Conservation (phyloP, 1,284 basidiomycete genomes). For the Erythrobasidium hasegawianum region DNA sequence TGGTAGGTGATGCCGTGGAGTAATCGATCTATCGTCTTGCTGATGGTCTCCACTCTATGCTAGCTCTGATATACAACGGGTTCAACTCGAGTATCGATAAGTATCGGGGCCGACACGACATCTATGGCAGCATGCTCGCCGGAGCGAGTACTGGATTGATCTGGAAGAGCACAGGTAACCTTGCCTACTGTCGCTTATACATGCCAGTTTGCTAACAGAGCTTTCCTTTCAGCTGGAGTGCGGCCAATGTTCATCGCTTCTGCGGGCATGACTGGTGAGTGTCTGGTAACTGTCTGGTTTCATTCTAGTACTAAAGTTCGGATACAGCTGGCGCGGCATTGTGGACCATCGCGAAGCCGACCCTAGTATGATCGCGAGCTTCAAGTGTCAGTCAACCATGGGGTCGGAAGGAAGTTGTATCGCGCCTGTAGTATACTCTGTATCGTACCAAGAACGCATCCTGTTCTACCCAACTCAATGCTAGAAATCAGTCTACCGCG, state of each 20-base stretch:
- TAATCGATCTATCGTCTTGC: constrained; percentile 42
- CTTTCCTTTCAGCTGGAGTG: constrained; percentile 67
- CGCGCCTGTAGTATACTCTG: neutral
- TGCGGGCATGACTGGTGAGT: constrained; percentile 65
- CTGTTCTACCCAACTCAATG: too few species aligned
- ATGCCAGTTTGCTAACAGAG: constrained; percentile 6
- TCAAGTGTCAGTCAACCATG: too few species aligned
- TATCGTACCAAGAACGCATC: neutral
- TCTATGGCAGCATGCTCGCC: constrained; percentile 82
- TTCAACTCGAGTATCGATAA: constrained; percentile 91
- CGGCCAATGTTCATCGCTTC: constrained; percentile 83
- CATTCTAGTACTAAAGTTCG: neutral
- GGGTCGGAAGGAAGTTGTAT: too few species aligned
- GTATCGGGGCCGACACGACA: constrained; percentile 86
- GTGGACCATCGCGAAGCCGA: constrained; percentile 43
- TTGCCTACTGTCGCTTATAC: neutral
- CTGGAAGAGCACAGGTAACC: constrained; percentile 87
- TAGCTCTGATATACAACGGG: constrained; percentile 93
- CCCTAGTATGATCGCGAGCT: constrained; percentile 40
- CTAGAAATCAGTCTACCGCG: too few species aligned
- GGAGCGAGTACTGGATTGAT: constrained; percentile 85
- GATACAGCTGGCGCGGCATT: constrained; percentile 41
- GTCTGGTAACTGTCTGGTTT: constrained; percentile 64
- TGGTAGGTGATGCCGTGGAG: constrained; percentile 59
- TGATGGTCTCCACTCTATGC: too few species aligned